These are phyloP conservation scores for Colletotrichum cereale DNA, from an alignment of 2,329 filamentous ascomycete species.

Conservation along the genomic window DNA sequence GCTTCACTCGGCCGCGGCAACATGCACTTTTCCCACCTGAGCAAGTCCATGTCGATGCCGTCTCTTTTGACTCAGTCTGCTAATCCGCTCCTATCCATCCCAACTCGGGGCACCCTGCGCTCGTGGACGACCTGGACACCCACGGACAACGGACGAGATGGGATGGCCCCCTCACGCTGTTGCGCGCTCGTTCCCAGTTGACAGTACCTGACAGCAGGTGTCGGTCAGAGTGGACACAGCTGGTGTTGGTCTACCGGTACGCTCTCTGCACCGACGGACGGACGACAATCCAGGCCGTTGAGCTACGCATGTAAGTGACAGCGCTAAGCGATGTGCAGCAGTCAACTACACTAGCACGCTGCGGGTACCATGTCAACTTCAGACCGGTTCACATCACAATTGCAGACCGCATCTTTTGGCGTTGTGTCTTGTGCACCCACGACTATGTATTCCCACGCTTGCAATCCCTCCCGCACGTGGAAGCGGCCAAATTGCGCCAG, in stretches of 20 bases:
- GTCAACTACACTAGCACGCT: conserved; percentile 11
- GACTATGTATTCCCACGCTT: neutral
- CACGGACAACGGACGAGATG: neutral
- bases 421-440: neutral
- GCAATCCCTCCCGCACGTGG: neutral
- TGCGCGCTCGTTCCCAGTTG: conserved; percentile 9
- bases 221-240: conserved; percentile 19
- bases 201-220: conserved; percentile 35
- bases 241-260: conserved; percentile 27
- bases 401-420: conserved; percentile 11
- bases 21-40: conserved; percentile 6
- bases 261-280: conserved; percentile 12
- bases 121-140: conserved; percentile 9
- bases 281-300: conserved; percentile 31
- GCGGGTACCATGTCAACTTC: conserved; percentile 35
- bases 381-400: conserved; percentile 21
- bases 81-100: conserved; percentile 12
- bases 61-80: neutral
- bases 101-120: neutral
- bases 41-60: neutral
- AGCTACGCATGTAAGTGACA: conserved; percentile 37
- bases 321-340: conserved; percentile 33
- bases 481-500: neutral
- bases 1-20: conserved; percentile 12
- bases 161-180: neutral